Base-by-base conservation (phyloP, 2,329 filamentous ascomycete genomes). In the Gaeumannomyces sp. region DNA sequence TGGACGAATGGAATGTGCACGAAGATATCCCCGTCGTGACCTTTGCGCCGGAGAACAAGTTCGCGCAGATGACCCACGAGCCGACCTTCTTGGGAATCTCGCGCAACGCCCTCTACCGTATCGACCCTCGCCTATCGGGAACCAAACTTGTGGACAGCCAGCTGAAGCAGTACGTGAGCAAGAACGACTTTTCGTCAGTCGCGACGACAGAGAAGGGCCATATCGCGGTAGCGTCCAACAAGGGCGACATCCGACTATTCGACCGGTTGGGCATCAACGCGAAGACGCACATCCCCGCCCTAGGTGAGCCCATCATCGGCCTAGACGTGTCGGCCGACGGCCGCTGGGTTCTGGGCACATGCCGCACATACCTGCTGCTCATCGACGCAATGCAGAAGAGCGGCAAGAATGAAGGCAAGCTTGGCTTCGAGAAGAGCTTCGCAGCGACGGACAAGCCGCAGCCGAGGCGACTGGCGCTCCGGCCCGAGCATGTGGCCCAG, bases 1-100 rank as follows among this genome's bases (percentile, higher is more conserved):
- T 98, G 2, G 95, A 99, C 73, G 95, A 99, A 77, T 99, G 95
- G 95, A 97, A 97, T 71, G 85, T 99, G 19, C 94, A 99, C 73
- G 94, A 99, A 68, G 92, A 98, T 74, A 97, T 99, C 64, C 89
- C 92, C 0, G 91, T 98, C 67, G 88, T 91, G 64, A 95, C 89
- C 13, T 98, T 98, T 76, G 92, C 92, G 0, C 95, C 95, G 0
- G 93, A 97, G 76, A 97, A 89, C 84, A 99, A 99, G 85, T 99
- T 97, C 72, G 89, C 95, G 1, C 95, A 99, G 79, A 97, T 96
- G 90, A 97, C 93, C 0, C 88, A 89, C 66, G 93, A 97, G 74
- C 93, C 97, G 73, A 96, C 95, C 0, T 98, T 99, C 82, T 81
- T 99, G 13, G 95, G 95, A 78, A 87, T 97, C 31, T 97, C 93